Evolutionary conservation across 495 filamentous ascomycete species (phyloP).

Genomic region (Neurospora intermedia): DNA sequence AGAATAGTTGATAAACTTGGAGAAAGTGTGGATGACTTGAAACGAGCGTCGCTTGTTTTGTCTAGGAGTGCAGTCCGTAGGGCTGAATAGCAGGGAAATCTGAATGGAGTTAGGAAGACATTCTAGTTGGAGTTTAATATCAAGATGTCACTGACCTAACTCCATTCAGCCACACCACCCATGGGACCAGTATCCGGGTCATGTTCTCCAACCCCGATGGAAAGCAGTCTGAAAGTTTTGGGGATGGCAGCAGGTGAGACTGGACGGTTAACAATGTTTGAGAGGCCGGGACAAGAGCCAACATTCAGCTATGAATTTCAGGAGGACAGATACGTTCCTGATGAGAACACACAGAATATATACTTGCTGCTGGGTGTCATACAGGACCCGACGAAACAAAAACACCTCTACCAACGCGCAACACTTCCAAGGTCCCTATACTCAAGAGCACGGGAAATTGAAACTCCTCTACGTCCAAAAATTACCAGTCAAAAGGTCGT

Average conservation of each 20-base stretch:
- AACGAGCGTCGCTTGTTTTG: not conserved
- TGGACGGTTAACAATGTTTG: not conserved
- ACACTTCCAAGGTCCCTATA: not conserved
- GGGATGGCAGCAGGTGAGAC: not conserved
- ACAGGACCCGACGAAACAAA: not conserved
- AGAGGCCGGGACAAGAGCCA: not conserved
- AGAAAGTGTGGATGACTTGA: not conserved
- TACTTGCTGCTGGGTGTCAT: not conserved
- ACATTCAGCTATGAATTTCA: not conserved
- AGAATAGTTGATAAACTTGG: not conserved
- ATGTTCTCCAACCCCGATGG: not conserved
- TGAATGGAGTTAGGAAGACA: not conserved
- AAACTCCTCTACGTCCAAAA: no score
- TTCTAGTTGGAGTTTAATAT: not conserved
- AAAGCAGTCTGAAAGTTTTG: not conserved
- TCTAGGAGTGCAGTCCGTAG: not conserved
- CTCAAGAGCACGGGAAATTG: not conserved
- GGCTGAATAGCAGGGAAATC: not conserved
- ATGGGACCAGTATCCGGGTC: not conserved
- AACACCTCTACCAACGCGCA: not conserved
- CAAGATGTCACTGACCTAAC: not conserved
- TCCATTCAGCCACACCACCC: not conserved
- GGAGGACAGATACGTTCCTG: not conserved
- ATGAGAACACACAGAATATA: not conserved
- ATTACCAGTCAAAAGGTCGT: not conserved